These are phyloP conservation scores for Tolypocladium endophyticum DNA, from an alignment of 2,329 filamentous ascomycete species.

Conservation along the genomic window DNA sequence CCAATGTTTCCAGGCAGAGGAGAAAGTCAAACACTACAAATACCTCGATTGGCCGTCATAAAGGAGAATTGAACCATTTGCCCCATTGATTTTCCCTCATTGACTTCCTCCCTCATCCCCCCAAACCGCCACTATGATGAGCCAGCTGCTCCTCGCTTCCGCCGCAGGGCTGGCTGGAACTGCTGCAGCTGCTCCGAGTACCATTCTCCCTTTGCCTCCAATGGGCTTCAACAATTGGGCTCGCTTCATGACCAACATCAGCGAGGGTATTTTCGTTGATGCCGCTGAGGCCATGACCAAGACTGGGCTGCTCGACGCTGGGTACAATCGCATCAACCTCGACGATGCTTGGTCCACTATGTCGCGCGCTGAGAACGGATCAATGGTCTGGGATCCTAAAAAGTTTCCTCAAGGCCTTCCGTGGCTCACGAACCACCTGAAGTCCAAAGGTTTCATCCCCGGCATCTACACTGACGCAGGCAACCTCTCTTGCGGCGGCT, in stretches of 20 bases:
- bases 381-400: slow-evolving; percentile 27
- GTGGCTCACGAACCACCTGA: slow-evolving; percentile 27
- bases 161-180: background rate
- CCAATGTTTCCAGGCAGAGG: too few species aligned
- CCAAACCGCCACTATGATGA: background rate
- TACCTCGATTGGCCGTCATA: too few species aligned
- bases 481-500: slow-evolving; percentile 30
- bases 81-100: too few species aligned
- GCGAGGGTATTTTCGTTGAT: slow-evolving; percentile 34
- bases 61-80: too few species aligned
- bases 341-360: slow-evolving; percentile 34
- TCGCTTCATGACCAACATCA: slow-evolving; percentile 34
- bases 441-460: slow-evolving; percentile 27
- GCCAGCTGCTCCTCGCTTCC: background rate
- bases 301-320: slow-evolving; percentile 25
- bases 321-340: slow-evolving; percentile 26
- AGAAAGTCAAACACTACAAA: too few species aligned
- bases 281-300: slow-evolving; percentile 33
- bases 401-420: slow-evolving; percentile 31
- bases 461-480: slow-evolving; percentile 36
- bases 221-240: slow-evolving; percentile 45
- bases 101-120: background rate
- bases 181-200: background rate
- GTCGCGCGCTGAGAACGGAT: slow-evolving; percentile 21
- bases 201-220: slow-evolving; percentile 20